phyloP scores from a whole-genome alignment of 306 rosid species.

The Nissolia schottii region DNA sequence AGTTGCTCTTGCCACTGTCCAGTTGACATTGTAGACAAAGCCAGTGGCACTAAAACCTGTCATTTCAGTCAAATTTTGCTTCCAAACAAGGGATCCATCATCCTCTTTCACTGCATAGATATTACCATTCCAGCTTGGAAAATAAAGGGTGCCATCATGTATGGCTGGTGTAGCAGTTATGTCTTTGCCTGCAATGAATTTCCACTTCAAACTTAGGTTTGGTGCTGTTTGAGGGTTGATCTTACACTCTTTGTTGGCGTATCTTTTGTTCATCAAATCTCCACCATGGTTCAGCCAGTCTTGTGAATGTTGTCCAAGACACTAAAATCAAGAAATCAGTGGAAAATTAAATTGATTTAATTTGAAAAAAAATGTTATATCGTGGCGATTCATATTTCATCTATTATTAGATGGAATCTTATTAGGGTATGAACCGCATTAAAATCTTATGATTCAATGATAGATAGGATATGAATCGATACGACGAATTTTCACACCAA shows the following conservation, averaged over 20 bases:
- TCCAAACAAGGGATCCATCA: slow-evolving; percentile 28
- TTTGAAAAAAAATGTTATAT: too few relatives aligned
- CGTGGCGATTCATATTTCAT: too few relatives aligned
- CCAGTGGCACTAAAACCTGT: slow-evolving; percentile 44
- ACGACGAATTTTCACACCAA: too few relatives aligned
- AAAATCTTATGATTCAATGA: too few relatives aligned
- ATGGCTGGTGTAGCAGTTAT: slow-evolving; percentile 57
- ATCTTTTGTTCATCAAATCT: slow-evolving; percentile 58
- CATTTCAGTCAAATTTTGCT: slow-evolving; percentile 24
- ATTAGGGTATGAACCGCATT: too few relatives aligned
- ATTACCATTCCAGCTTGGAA: slow-evolving; percentile 64
- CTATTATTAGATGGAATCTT: too few relatives aligned
- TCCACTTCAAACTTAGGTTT: slow-evolving; percentile 45
- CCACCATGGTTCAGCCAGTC: slow-evolving; percentile 67
- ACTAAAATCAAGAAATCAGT: too few relatives aligned
- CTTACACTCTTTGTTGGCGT: slow-evolving; percentile 44
- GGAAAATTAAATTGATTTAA: too few relatives aligned
- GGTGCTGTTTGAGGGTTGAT: slow-evolving; percentile 34
- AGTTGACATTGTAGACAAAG: slow-evolving; percentile 27
- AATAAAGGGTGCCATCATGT: slow-evolving; percentile 38
- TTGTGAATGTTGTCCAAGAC: too few relatives aligned
- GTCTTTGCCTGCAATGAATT: slow-evolving; percentile 49
- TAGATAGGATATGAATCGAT: too few relatives aligned
- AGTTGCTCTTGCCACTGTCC: slow-evolving; percentile 45
- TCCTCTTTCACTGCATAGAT: slow-evolving; percentile 38